Conservation (phyloP, 768 basidiomycete genomes). For the Mycena venus region DNA sequence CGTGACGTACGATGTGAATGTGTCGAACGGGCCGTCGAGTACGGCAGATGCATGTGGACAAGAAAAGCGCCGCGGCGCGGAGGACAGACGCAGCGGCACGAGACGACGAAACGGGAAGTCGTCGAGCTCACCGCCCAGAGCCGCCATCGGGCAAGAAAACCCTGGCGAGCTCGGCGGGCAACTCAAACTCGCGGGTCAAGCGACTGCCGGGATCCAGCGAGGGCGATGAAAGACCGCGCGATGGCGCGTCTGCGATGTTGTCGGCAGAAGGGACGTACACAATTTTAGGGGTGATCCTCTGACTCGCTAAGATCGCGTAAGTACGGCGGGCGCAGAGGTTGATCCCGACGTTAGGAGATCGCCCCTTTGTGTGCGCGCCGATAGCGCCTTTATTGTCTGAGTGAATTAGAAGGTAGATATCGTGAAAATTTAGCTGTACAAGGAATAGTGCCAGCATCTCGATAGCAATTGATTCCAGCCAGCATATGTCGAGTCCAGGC, state of each 20-base stretch:
- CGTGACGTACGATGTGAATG: too few species aligned
- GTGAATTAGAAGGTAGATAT: background rate
- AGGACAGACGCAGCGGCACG: too few species aligned
- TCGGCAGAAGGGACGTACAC: background rate
- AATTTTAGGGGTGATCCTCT: background rate
- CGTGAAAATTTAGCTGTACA: background rate
- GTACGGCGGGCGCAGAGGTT: conserved; percentile 9
- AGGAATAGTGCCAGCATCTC: conserved; percentile 3
- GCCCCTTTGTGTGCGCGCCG: conserved; percentile 3
- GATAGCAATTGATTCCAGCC: conserved; percentile 6
- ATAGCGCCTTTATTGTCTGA: conserved; percentile 20
- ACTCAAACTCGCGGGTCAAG: background rate
- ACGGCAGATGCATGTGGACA: too few species aligned
- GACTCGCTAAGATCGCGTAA: background rate
- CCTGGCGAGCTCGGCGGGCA: too few species aligned
- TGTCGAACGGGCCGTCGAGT: too few species aligned
- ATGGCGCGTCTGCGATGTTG: background rate
- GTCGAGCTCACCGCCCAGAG: too few species aligned
- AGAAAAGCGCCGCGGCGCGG: too few species aligned
- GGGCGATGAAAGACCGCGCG: too few species aligned
- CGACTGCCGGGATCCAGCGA: too few species aligned
- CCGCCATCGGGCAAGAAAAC: too few species aligned
- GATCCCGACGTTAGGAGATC: background rate
- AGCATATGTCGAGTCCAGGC: conserved; percentile 5
- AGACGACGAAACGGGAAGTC: too few species aligned